Evolutionary conservation across 2,329 filamentous ascomycete genomes (phyloP).

Genomic region (Aspergillus tubingensis): DNA sequence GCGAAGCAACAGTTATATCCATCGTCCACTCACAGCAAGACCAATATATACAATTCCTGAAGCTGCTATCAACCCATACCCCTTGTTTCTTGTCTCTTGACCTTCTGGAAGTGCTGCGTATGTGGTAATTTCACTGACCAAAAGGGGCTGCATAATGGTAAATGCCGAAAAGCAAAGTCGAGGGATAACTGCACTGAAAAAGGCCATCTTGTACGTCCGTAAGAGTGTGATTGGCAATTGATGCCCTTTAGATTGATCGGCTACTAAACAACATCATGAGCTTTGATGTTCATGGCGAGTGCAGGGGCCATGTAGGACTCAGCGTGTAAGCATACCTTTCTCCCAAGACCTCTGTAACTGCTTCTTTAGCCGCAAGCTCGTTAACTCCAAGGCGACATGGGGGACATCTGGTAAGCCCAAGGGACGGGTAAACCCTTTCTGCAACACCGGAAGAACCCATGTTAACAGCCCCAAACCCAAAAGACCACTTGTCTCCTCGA

Average conservation of each 20-base stretch:
- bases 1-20: too few relatives aligned
- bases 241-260: not conserved
- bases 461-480: not conserved
- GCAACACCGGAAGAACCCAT: not conserved
- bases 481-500: not conserved
- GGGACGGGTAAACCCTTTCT: not conserved
- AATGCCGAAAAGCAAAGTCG: not conserved
- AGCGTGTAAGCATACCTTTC: not conserved
- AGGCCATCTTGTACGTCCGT: not conserved
- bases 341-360: not conserved
- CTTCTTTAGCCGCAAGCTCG: not conserved
- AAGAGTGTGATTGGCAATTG: not conserved
- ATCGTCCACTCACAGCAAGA: not conserved
- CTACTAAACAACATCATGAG: not conserved
- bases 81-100: not conserved
- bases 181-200: not conserved
- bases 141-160: not conserved
- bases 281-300: too few relatives aligned
- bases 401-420: not conserved
- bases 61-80: not conserved
- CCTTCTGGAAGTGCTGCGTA: not conserved
- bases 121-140: not conserved
- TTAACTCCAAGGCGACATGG: not conserved
- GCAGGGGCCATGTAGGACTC: fast-evolving
- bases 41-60: not conserved